phyloP scores from a whole-genome alignment of 768 basidiomycete species.

The Calocybe indica region DNA sequence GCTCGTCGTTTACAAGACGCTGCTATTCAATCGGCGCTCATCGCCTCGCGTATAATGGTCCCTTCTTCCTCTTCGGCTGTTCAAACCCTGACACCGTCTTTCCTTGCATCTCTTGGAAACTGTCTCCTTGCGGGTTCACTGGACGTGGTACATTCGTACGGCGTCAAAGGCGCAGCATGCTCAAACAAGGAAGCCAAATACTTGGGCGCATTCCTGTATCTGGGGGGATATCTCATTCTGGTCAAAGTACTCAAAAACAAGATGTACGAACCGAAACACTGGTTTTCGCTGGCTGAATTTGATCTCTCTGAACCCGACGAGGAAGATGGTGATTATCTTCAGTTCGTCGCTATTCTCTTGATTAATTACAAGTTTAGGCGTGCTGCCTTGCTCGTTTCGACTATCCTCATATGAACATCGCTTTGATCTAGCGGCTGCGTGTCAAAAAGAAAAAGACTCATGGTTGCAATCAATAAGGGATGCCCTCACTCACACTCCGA shows the following conservation, averaged over 20 bases:
- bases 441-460: constrained; percentile 76
- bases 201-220: constrained; percentile 85
- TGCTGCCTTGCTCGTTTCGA: constrained; percentile 79
- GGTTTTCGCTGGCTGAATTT: constrained; percentile 76
- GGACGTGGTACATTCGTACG: constrained; percentile 75
- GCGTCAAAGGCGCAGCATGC: constrained; percentile 35
- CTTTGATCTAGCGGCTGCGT: constrained; percentile 85
- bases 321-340: constrained; percentile 57
- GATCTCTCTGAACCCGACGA: constrained; percentile 63
- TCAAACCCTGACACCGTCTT: constrained; percentile 41
- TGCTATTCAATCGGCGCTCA: constrained; percentile 58
- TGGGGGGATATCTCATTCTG: constrained; percentile 78
- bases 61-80: constrained; percentile 22
- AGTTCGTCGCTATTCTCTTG: not conserved
- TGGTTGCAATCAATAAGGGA: constrained; percentile 73
- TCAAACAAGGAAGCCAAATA: constrained; percentile 74
- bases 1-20: constrained; percentile 66
- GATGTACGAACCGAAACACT: constrained; percentile 82
- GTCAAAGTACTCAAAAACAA: constrained; percentile 81
- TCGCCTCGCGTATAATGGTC: constrained; percentile 58
- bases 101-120: constrained; percentile 69
- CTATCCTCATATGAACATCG: constrained; percentile 62
- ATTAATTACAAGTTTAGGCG: constrained; percentile 38
- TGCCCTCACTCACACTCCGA: constrained; percentile 35
- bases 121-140: constrained; percentile 81